A percentile compares a stretch with the other conserved stretches of the same genome.
Conservation (phyloP, 2,329 filamentous ascomycete species). For the Ascochyta lentis region DNA sequence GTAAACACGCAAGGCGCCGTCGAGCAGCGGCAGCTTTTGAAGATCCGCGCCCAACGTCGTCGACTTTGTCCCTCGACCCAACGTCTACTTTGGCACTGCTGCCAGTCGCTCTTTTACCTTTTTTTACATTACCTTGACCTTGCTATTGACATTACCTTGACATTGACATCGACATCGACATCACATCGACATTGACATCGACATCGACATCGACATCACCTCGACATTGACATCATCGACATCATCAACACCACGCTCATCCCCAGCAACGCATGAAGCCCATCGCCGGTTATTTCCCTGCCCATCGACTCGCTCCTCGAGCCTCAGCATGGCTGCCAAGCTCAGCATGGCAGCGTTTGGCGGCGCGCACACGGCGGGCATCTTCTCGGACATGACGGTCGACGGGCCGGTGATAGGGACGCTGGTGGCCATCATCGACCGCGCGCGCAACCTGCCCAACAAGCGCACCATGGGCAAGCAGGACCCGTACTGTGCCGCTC, state of each 20-base stretch:
- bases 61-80: neutral
- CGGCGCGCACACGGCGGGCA: conserved; percentile 83
- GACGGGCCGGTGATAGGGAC: conserved; percentile 95
- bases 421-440: conserved; percentile 87
- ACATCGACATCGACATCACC: no score
- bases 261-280: no score
- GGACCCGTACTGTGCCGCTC: conserved; percentile 93
- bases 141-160: no score
- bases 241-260: neutral
- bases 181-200: no score
- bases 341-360: conserved; percentile 49
- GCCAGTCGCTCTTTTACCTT: conserved; percentile 14
- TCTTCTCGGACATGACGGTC: conserved; percentile 91
- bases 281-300: no score
- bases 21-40: conserved; percentile 3
- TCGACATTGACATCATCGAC: no score
- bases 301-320: neutral
- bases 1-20: conserved; percentile 6
- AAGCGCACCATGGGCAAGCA: conserved; percentile 98
- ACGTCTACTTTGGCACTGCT: neutral
- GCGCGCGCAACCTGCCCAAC: conserved; percentile 96
- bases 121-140: neutral
- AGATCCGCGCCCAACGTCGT: neutral
- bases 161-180: no score
- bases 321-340: conserved; percentile 46